A percentile compares a stretch with the other conserved stretches of the same genome.
Evolutionary conservation across 805 yeast species (phyloP).

Genomic region (Schwanniomyces polymorphus): DNA sequence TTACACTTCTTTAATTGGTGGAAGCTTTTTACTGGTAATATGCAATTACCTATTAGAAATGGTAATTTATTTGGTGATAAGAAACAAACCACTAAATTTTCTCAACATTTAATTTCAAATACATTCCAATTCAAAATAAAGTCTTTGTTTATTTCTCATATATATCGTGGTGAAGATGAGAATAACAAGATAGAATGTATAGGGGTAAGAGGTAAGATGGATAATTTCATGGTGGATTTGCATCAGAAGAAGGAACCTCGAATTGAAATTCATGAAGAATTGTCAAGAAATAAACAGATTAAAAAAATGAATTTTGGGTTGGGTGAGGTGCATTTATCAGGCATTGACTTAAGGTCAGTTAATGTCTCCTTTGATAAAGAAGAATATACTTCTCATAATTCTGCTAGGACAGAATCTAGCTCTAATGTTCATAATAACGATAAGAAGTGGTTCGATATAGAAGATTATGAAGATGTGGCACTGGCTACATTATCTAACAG

Average conservation of each 20-base stretch:
- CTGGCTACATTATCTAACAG: conserved; percentile 35
- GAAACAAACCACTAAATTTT: conserved; percentile 63
- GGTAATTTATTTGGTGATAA: conserved; percentile 69
- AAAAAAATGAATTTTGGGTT: conserved; percentile 61
- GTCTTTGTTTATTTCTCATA: conserved; percentile 75
- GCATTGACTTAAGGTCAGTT: conserved; percentile 62
- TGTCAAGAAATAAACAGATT: conserved; percentile 47
- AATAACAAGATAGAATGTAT: conserved; percentile 53
- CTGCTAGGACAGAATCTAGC: conserved; percentile 5
- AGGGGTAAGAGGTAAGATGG: conserved; percentile 59
- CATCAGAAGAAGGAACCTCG: conserved; percentile 42
- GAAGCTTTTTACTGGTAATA: conserved; percentile 75
- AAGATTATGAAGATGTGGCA: conserved; percentile 62
- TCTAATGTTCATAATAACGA: conserved; percentile 54
- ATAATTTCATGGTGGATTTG: conserved; percentile 37
- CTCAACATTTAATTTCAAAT: conserved; percentile 71
- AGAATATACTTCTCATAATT: conserved; percentile 13
- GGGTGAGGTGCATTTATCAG: conserved; percentile 59
- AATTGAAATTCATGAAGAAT: conserved; percentile 38
- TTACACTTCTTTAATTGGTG: conserved; percentile 82
- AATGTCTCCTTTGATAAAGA: conserved; percentile 44
- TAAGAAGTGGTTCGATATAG: conserved; percentile 57
- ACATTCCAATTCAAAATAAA: conserved; percentile 74
- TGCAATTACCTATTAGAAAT: conserved; percentile 74
- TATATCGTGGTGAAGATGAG: conserved; percentile 54